These are phyloP conservation scores for Solanum gandarillasii DNA, from an alignment of 257 asterid species.

Conservation along the genomic window DNA sequence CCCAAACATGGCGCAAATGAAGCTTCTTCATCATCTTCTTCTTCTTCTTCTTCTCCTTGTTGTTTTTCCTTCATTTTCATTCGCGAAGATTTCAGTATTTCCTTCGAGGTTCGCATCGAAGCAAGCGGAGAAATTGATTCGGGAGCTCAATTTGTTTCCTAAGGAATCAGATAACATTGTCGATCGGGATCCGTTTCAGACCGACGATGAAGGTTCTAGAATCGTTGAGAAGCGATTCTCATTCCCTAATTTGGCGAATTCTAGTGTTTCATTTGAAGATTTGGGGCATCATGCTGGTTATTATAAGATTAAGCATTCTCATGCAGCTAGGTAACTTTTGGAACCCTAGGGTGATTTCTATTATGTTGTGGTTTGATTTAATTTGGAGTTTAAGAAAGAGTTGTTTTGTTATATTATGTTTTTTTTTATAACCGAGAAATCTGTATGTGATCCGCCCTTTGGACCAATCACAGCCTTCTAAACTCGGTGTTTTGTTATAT, in stretches of 20 bases:
- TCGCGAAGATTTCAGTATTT: slow-evolving; percentile 41
- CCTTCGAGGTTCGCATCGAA: slow-evolving; percentile 25
- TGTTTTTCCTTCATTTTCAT: slow-evolving; percentile 19
- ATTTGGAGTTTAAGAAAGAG: neutral
- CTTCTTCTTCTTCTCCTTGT: slow-evolving; percentile 12
- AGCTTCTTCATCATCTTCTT: slow-evolving; percentile 6
- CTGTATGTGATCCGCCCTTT: too few relatives aligned
- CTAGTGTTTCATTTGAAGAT: slow-evolving; percentile 39
- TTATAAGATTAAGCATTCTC: slow-evolving; percentile 69
- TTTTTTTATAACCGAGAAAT: too few relatives aligned
- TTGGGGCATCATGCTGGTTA: slow-evolving; percentile 92
- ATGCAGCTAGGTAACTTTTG: slow-evolving; percentile 50
- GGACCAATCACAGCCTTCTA: too few relatives aligned
- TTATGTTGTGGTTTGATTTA: neutral
- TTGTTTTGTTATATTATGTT: neutral
- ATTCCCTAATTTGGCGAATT: slow-evolving; percentile 46
- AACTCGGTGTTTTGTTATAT: neutral
- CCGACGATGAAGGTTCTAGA: neutral
- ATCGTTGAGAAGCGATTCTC: slow-evolving; percentile 62
- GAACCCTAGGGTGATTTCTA: neutral
- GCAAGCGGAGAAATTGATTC: slow-evolving; percentile 54
- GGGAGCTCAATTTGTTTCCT: slow-evolving; percentile 68
- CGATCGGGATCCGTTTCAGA: slow-evolving; percentile 6
- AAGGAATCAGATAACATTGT: slow-evolving; percentile 40
- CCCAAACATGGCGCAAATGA: slow-evolving; percentile 12